phyloP scores from a whole-genome alignment of 768 basidiomycete species.

The Lyophyllum semitale region DNA sequence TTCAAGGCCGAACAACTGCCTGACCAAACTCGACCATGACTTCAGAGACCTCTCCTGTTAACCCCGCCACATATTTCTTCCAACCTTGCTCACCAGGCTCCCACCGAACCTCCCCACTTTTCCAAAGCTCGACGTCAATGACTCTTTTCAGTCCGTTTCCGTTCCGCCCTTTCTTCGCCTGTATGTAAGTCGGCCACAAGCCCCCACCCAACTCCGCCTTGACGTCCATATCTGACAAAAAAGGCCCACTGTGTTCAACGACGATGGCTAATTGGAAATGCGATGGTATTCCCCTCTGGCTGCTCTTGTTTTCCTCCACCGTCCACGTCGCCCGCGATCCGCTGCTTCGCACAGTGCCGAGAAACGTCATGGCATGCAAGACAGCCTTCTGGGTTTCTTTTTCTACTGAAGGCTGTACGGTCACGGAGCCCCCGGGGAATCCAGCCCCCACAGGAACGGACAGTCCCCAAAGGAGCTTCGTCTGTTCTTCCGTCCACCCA shows the following conservation, averaged over 20 bases:
- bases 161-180: conserved; percentile 18
- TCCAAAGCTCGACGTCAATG: conserved; percentile 22
- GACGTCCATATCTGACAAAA: conserved; percentile 18
- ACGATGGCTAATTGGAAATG: conserved; percentile 21
- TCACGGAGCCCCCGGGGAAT: conserved; percentile 11
- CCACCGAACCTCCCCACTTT: conserved; percentile 20
- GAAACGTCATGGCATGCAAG: conserved; percentile 23
- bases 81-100: conserved; percentile 20
- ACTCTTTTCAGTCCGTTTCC: conserved; percentile 14
- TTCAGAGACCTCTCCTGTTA: conserved; percentile 22
- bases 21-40: conserved; percentile 17
- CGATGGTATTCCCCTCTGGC: conserved; percentile 21
- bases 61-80: conserved; percentile 19
- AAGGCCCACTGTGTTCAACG: conserved; percentile 17
- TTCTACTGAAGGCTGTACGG: conserved; percentile 16
- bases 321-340: conserved; percentile 20
- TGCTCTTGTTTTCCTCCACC: conserved; percentile 23
- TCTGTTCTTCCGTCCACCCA: conserved; percentile 26
- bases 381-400: conserved; percentile 17
- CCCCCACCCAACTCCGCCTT: conserved; percentile 22
- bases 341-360: conserved; percentile 12
- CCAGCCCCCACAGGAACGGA: conserved; percentile 11
- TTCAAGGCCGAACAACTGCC: conserved; percentile 18
- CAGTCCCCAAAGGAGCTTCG: conserved; percentile 20
- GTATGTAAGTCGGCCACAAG: conserved; percentile 18